phyloP scores from a whole-genome alignment of 371 early-diverging fungal species.

The Entomophthora muscae region DNA sequence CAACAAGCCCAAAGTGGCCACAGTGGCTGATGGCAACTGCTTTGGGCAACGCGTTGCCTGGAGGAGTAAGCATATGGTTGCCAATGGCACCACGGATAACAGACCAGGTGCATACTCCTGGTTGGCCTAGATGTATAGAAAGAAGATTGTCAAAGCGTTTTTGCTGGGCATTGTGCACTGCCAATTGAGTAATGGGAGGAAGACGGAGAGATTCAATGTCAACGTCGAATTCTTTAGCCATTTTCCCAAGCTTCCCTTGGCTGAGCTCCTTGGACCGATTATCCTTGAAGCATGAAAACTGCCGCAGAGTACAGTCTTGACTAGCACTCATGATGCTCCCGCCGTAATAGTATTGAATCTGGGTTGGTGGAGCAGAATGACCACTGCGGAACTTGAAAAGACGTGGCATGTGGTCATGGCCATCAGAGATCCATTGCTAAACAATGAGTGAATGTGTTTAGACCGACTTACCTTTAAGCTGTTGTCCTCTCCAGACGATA shows the following conservation, averaged over 20 bases:
- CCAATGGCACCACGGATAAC: conserved; percentile 56
- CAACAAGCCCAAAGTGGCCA: conserved; percentile 83
- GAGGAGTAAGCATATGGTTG: conserved; percentile 33
- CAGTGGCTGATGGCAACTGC: conserved; percentile 64
- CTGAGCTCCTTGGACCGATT: conserved; percentile 66
- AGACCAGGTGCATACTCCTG: conserved; percentile 64
- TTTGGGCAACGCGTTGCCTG: conserved; percentile 44
- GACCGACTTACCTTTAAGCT: conserved; percentile 45
- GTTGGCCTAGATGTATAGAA: conserved; percentile 60
- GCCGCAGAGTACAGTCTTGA: conserved; percentile 61
- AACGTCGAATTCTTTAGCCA: conserved; percentile 34
- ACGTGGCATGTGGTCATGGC: conserved; percentile 54
- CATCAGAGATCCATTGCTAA: conserved; percentile 88
- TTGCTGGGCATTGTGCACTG: conserved; percentile 30
- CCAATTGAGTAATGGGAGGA: conserved; percentile 53
- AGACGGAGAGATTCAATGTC: conserved; percentile 46
- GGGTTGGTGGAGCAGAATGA: conserved; percentile 68
- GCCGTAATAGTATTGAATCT: conserved; percentile 50
- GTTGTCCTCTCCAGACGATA: conserved; percentile 83
- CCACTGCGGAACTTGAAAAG: conserved; percentile 67
- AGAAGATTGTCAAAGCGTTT: conserved; percentile 83
- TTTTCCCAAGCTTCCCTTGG: conserved; percentile 45
- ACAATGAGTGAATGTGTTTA: neutral
- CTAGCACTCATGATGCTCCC: conserved; percentile 70
- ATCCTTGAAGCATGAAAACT: conserved; percentile 70